Conservation (phyloP, 2,329 filamentous ascomycete species). For the Leptosphaerulina australis region DNA sequence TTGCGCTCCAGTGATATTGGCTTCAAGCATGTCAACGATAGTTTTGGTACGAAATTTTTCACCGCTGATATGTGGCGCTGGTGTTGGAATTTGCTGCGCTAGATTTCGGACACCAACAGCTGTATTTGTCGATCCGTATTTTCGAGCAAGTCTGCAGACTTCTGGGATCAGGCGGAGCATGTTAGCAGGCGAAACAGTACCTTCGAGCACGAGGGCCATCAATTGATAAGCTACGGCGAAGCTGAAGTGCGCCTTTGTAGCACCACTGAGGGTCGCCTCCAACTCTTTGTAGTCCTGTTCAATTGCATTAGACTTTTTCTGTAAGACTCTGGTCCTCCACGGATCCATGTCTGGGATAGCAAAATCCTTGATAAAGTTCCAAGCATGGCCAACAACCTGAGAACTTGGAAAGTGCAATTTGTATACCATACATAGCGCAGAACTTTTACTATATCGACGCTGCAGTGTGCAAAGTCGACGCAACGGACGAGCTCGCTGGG, state of each 20-base stretch:
- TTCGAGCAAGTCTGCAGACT: conserved; percentile 39
- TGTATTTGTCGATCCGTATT: conserved; percentile 59
- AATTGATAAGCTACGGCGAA: conserved; percentile 34
- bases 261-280: not conserved
- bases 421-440: conserved; percentile 60
- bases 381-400: conserved; percentile 39
- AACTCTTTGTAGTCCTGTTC: conserved; percentile 56
- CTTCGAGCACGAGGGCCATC: conserved; percentile 35
- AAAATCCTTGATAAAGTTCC: conserved; percentile 37
- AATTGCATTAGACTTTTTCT: conserved; percentile 63
- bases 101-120: conserved; percentile 72
- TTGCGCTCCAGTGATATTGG: conserved; percentile 16
- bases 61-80: conserved; percentile 22
- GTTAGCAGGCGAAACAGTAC: conserved; percentile 25
- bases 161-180: conserved; percentile 27
- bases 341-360: conserved; percentile 25
- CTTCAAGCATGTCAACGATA: conserved; percentile 13
- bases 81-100: conserved; percentile 57
- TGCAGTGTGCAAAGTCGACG: conserved; percentile 48
- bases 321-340: conserved; percentile 36
- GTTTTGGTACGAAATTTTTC: conserved; percentile 11
- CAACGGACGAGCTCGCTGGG: conserved; percentile 19
- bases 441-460: conserved; percentile 46
- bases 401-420: conserved; percentile 39
- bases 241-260: not conserved